Percentiles rank a stretch among this genome's conserved stretches.
phyloP scores from a whole-genome alignment of 2,329 filamentous ascomycete species.

The Ophiostoma quercus region DNA sequence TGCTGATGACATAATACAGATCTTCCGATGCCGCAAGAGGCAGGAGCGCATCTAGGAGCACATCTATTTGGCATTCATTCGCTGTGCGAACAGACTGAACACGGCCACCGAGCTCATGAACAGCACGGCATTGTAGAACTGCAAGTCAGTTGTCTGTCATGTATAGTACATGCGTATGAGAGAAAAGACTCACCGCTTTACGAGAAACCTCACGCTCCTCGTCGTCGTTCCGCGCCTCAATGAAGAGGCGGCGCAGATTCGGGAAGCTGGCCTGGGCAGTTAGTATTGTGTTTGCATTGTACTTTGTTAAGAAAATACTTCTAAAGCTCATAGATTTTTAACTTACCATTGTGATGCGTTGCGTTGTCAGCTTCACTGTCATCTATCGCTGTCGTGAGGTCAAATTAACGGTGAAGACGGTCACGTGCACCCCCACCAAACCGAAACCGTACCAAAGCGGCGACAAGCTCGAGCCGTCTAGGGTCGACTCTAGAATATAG shows the following conservation, averaged over 20 bases:
- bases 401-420: constrained; percentile 13
- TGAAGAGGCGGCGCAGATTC: constrained; percentile 92
- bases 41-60: neutral
- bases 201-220: constrained; percentile 93
- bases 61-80: constrained; percentile 56
- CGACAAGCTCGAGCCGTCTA: constrained; percentile 2
- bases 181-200: constrained; percentile 61
- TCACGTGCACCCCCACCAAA: constrained; percentile 20
- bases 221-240: constrained; percentile 84
- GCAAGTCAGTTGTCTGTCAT: constrained; percentile 18
- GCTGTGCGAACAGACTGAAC: constrained; percentile 88
- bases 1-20: neutral
- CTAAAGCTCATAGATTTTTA: neutral
- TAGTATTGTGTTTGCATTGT: constrained; percentile 11
- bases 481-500: neutral
- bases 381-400: neutral
- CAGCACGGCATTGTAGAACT: constrained; percentile 97
- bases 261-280: constrained; percentile 67
- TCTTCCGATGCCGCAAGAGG: neutral
- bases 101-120: constrained; percentile 96
- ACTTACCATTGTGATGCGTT: constrained; percentile 18
- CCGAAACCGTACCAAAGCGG: constrained; percentile 2
- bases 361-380: neutral
- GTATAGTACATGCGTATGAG: too few relatives aligned
- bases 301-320: neutral